Percentiles rank a stretch among this genome's conserved stretches.
Evolutionary conservation across 2,329 filamentous ascomycete genomes (phyloP).

Genomic region (Cryphonectria parasitica): DNA sequence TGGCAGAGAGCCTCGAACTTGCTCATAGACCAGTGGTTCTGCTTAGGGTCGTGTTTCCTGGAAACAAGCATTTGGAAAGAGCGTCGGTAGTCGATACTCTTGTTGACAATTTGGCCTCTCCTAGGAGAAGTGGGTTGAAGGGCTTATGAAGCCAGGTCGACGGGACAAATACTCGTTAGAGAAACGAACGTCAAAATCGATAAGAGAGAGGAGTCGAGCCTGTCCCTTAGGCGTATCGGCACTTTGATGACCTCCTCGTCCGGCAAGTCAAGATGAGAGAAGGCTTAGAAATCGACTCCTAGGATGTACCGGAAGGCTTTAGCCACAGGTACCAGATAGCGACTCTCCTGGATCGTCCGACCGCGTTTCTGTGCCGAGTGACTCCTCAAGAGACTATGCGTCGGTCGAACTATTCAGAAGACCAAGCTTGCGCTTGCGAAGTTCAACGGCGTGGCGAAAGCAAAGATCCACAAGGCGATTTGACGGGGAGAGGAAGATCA

Average conservation of each 20-base stretch:
- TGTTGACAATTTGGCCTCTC: slow-evolving; percentile 6
- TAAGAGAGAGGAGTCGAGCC: slow-evolving; percentile 15
- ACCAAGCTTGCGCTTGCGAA: slow-evolving; percentile 7
- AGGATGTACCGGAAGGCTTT: background rate
- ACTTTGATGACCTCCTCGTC: background rate
- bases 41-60: slow-evolving; percentile 57
- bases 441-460: slow-evolving; percentile 9
- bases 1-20: slow-evolving; percentile 54
- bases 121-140: slow-evolving; percentile 18
- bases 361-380: slow-evolving; percentile 6
- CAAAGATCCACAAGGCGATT: slow-evolving; percentile 8
- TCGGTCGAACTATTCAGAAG: slow-evolving; percentile 12
- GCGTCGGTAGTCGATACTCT: slow-evolving; percentile 26
- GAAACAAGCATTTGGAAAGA: slow-evolving; percentile 59
- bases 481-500: background rate
- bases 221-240: slow-evolving; percentile 9
- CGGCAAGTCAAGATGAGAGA: slow-evolving; percentile 9
- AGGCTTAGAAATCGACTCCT: background rate
- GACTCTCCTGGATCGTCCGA: background rate
- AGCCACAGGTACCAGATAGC: background rate
- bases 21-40: slow-evolving; percentile 58
- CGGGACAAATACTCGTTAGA: background rate
- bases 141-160: slow-evolving; percentile 15
- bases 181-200: slow-evolving; percentile 21
- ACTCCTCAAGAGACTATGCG: slow-evolving; percentile 3